Base-by-base conservation (phyloP, 345 rosid genomes). In the Hevea brasiliensis region DNA sequence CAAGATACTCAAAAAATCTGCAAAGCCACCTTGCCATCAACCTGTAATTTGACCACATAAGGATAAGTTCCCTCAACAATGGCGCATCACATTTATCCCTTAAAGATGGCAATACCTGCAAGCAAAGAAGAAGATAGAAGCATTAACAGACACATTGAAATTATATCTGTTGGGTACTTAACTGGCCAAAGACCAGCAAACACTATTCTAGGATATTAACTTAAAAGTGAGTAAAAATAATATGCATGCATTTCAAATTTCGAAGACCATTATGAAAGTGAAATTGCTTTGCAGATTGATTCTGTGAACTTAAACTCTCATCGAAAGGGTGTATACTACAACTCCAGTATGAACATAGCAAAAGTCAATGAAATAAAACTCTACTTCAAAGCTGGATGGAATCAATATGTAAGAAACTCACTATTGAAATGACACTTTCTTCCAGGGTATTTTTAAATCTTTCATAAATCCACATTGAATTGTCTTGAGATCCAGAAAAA, bases 31-130 rank as follows among this genome's bases (percentile, higher is more conserved):
- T 79, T 60, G 70, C 73, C 82, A 79, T 79, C 58, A 71, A 24
- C 76, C 61, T 79, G 70, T 79, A 79, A 54, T 79, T 74, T 11
- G 82, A 79, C 82, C 78, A 79, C 60, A 79, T 74, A 27, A 61
- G 18, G 50, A 61, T 42, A 26, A 79, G 62, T 71, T 71, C 79
- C 26, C 72, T 71, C 79, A 79, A 71, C 70, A 71, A 71, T 60
- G 59, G 23, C 32, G 53, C 79, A 61, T 69, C 79, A n/a, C 35
- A 45, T 67, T 74, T 75, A 62, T 62, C 42, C 53, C 23, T 15
- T 35, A 79, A 40, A 24, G 61, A 74, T n/a, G 79, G 79, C 58
- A 71, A 15, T n/a, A 75, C 70, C 79, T 79, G 73, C 54, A 56
- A 66, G 54, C 2, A 35, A 32, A 45, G 44, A 44, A 32, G 51